Base-by-base conservation (phyloP, 495 filamentous ascomycete species). In the Choiromyces venosus region DNA sequence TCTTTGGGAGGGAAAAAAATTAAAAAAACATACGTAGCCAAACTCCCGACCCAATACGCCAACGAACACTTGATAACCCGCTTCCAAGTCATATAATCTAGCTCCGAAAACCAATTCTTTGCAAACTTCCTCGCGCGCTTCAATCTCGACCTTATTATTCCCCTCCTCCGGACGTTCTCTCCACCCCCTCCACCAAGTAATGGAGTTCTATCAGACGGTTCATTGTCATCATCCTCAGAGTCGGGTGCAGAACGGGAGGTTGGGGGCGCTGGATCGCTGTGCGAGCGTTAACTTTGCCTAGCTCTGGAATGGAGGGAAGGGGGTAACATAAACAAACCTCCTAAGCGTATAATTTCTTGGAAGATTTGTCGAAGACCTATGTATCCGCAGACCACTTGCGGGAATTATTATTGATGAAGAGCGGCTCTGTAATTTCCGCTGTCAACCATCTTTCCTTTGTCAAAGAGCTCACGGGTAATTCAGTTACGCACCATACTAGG, bases 41-140 rank as follows among this genome's bases (percentile, higher is more conserved):
- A 83, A 71, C 93, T 96, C 14, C 91, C 95, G 29, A 98, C 81
- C 8, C 96, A 84, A 83, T 98, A 99, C 12, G 94, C 95, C 68
- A 99, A 83, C 67, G 93, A 93, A 85, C 93, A 98, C 83, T 99
- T 99, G 74, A 97, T 83, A 71, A 96, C 90, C 79, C 72, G 81
- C 52, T 73, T 78, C 46, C 69, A 76, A 37, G 78, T 78, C 56
- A 74, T 73, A 35, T 66, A 71, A 25, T 46, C 65, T 0, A 37
- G 21, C 67, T 72, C 35, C 18, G 64, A 42, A 29, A 56, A 56
- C 4, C 42, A 37, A 70, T 40, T 35, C 12, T 36, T 71, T 66
- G 38, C 16, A 1, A 25, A 29, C n/a, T 29, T 40, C 66, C 18
- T 25, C 33, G 36, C 5, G n/a, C 68, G 8, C 12, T 10, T 65